A percentile compares a stretch with the other conserved stretches of the same genome.
Conservation (phyloP, 2,329 filamentous ascomycete genomes). For the Ascocoryne sarcoides region DNA sequence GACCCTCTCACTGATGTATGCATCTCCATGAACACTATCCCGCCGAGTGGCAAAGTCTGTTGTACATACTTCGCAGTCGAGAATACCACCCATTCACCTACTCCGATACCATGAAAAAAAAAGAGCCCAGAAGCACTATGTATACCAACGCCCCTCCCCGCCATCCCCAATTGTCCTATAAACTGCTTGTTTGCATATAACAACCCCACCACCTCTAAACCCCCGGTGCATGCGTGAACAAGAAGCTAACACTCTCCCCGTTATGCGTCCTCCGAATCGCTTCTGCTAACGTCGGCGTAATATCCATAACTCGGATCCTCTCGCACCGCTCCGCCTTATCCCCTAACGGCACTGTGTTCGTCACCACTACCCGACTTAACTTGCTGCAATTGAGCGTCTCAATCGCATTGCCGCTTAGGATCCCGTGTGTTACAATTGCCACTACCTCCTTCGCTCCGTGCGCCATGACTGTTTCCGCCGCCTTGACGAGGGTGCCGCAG, state of each 20-base stretch:
- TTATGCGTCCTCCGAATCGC: slow-evolving; percentile 63
- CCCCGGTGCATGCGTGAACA: slow-evolving; percentile 56
- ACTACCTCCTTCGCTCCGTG: slow-evolving; percentile 83
- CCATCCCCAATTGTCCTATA: too few species aligned
- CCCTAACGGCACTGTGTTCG: slow-evolving; percentile 76
- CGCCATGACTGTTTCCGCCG: slow-evolving; percentile 77
- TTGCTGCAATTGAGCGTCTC: slow-evolving; percentile 62
- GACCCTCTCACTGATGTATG: too few species aligned
- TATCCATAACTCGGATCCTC: slow-evolving; percentile 83
- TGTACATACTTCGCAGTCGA: too few species aligned
- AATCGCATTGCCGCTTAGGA: slow-evolving; percentile 80
- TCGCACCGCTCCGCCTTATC: slow-evolving; percentile 73
- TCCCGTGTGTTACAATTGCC: slow-evolving; percentile 92
- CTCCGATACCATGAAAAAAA: too few species aligned
- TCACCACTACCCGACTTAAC: slow-evolving; percentile 74
- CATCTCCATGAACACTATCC: too few species aligned
- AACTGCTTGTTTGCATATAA: too few species aligned
- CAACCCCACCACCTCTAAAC: not conserved
- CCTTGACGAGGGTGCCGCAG: slow-evolving; percentile 81
- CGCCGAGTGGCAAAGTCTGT: too few species aligned
- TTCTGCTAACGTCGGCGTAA: slow-evolving; percentile 73
- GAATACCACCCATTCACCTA: too few species aligned
- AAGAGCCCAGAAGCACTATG: too few species aligned
- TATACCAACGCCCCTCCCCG: too few species aligned
- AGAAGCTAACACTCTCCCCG: slow-evolving; percentile 56